A percentile compares a stretch with the other conserved stretches of the same genome.
These are phyloP conservation scores for Nidularia sp. DNA, from an alignment of 768 basidiomycete species.

Conservation along the genomic window DNA sequence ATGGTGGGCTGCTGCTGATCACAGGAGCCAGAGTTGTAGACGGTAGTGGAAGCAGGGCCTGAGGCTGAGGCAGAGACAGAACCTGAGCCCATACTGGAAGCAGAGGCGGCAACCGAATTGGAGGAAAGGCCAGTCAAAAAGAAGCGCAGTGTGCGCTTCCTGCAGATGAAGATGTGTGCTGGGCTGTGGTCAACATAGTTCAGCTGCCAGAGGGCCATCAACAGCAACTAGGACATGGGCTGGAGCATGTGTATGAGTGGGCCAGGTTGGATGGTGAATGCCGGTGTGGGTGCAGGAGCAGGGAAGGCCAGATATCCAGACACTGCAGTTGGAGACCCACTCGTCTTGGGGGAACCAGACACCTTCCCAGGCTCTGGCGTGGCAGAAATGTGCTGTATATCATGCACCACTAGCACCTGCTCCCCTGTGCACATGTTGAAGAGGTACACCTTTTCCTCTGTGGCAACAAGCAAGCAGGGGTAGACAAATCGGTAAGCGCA, in stretches of 20 bases:
- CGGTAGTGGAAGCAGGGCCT: too few relatives aligned
- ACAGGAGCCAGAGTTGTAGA: too few relatives aligned
- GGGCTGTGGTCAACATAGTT: constrained; percentile 65
- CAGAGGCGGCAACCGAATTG: too few relatives aligned
- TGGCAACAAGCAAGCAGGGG: constrained; percentile 56
- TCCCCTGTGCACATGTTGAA: constrained; percentile 57
- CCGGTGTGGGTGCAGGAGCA: neutral
- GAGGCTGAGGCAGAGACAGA: too few relatives aligned
- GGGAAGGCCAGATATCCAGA: too few relatives aligned
- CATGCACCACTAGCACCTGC: constrained; percentile 42
- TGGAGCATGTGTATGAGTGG: neutral
- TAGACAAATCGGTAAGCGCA: constrained; percentile 66
- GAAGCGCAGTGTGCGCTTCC: constrained; percentile 39
- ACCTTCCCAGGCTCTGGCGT: too few relatives aligned
- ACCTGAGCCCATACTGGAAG: too few relatives aligned
- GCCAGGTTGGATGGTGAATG: neutral
- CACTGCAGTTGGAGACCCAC: too few relatives aligned
- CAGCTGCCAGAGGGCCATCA: constrained; percentile 29
- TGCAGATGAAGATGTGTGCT: constrained; percentile 58
- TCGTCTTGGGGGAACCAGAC: neutral
- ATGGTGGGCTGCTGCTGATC: too few relatives aligned
- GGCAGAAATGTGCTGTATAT: constrained; percentile 21
- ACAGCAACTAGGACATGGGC: neutral
- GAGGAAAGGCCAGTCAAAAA: constrained; percentile 23
- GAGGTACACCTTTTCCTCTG: constrained; percentile 41